A percentile compares a stretch with the other conserved stretches of the same genome.
These are phyloP conservation scores for Fagus sylvatica DNA, from an alignment of 306 rosid genomes.

Conservation along the genomic window DNA sequence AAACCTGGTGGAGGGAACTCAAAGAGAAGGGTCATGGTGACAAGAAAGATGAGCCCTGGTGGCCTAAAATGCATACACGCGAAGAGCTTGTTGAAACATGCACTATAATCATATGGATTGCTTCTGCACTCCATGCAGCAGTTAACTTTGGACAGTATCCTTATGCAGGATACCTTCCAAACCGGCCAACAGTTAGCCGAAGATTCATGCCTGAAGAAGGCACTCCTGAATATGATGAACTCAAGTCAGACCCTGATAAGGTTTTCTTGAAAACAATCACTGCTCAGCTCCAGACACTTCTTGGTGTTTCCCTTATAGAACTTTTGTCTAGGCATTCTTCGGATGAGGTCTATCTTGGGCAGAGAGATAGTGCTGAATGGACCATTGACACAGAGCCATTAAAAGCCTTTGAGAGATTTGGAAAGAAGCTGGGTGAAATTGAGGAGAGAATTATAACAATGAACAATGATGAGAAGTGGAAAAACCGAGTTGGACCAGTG, in stretches of 20 bases:
- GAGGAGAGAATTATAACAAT: background rate
- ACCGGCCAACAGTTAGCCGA: constrained; percentile 35
- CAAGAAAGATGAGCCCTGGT: background rate
- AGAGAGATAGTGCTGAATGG: constrained; percentile 39
- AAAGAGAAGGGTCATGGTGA: constrained; percentile 1
- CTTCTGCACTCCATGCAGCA: constrained; percentile 51
- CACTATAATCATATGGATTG: constrained; percentile 28
- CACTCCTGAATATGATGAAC: constrained; percentile 31
- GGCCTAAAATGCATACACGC: background rate
- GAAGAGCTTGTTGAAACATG: background rate
- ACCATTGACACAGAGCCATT: constrained; percentile 32
- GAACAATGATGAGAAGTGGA: too few relatives aligned
- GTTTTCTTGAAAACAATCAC: constrained; percentile 34
- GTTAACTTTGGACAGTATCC: constrained; percentile 43
- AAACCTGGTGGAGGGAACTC: background rate
- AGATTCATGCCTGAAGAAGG: constrained; percentile 37
- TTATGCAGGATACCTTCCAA: constrained; percentile 32
- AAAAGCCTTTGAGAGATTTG: constrained; percentile 33
- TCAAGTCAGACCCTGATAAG: constrained; percentile 25
- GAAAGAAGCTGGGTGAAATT: constrained; percentile 23
- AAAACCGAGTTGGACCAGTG: too few relatives aligned
- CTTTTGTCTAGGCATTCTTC: constrained; percentile 39
- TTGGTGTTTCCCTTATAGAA: constrained; percentile 36
- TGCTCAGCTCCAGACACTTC: constrained; percentile 25
- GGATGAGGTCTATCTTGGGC: constrained; percentile 38